phyloP scores from a whole-genome alignment of 371 early-diverging fungal species.

The Umbelopsis sp. region DNA sequence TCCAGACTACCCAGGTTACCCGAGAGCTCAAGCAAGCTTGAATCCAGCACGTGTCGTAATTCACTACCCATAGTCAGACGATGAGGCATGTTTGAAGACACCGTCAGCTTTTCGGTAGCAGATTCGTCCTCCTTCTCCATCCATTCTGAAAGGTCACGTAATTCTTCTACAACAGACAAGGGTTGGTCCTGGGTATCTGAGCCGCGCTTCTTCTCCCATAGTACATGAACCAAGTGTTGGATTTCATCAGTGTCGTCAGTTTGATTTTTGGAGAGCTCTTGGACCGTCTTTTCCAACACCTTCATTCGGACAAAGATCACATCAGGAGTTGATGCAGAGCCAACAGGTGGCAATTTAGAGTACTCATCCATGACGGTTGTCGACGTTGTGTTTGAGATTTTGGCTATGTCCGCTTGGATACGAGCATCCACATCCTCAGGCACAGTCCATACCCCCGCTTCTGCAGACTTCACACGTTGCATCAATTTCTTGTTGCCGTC shows the following conservation, averaged over 20 bases:
- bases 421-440: constrained; percentile 2
- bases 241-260: not conserved
- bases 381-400: not conserved
- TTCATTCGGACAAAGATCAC: constrained; percentile 2
- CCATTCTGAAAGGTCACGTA: not conserved
- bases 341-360: not conserved
- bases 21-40: constrained; percentile 11
- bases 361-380: not conserved
- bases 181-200: not conserved
- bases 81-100: not conserved
- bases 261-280: not conserved
- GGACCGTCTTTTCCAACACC: not conserved
- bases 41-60: constrained; percentile 18
- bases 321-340: not conserved
- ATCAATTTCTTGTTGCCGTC: constrained; percentile 20
- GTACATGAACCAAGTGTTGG: not conserved
- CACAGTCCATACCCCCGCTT: constrained; percentile 5
- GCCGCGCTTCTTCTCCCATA: not conserved
- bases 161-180: constrained; percentile 7
- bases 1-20: constrained; percentile 1
- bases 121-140: not conserved
- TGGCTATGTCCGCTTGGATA: not conserved
- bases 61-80: constrained; percentile 6
- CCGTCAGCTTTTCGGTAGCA: not conserved
- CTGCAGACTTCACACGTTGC: constrained; percentile 10